A percentile compares a stretch with the other conserved stretches of the same genome.
Evolutionary conservation across 805 yeast genomes (phyloP).

Genomic region (Candida incommunis): DNA sequence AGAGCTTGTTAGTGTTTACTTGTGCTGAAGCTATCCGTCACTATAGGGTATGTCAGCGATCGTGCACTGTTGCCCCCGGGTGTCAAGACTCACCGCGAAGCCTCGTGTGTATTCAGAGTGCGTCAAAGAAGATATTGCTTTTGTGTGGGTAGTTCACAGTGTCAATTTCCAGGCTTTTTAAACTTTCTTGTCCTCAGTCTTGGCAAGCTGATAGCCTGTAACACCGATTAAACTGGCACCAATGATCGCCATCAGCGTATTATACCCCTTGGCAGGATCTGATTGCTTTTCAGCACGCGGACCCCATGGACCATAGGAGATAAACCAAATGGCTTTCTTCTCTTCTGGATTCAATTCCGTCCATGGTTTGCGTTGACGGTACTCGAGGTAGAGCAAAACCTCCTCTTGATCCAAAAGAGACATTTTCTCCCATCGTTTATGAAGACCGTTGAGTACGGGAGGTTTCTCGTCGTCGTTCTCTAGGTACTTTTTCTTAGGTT

Average conservation of each 20-base stretch:
- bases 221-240: slow-evolving; percentile 12
- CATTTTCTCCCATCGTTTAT: slow-evolving; percentile 20
- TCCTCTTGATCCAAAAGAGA: slow-evolving; percentile 24
- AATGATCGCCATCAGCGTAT: slow-evolving; percentile 12
- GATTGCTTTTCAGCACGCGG: slow-evolving; percentile 14
- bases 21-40: too few relatives aligned
- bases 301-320: slow-evolving; percentile 24
- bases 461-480: slow-evolving; percentile 21
- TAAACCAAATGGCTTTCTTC: slow-evolving; percentile 19
- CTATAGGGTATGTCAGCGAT: too few relatives aligned
- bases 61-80: too few relatives aligned
- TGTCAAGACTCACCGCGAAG: too few relatives aligned
- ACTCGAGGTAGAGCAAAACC: slow-evolving; percentile 22
- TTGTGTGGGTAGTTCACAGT: too few relatives aligned
- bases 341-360: slow-evolving; percentile 17
- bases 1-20: too few relatives aligned
- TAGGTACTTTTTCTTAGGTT: slow-evolving; percentile 12
- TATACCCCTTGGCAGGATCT: slow-evolving; percentile 13
- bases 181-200: not conserved
- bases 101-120: too few relatives aligned
- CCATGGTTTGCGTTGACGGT: slow-evolving; percentile 23
- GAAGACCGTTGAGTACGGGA: slow-evolving; percentile 13
- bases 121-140: too few relatives aligned
- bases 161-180: too few relatives aligned
- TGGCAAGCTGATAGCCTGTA: slow-evolving; percentile 12